Evolutionary conservation across 352 stramenopile species (phyloP).

Genomic region (Phytophthora quininea): DNA sequence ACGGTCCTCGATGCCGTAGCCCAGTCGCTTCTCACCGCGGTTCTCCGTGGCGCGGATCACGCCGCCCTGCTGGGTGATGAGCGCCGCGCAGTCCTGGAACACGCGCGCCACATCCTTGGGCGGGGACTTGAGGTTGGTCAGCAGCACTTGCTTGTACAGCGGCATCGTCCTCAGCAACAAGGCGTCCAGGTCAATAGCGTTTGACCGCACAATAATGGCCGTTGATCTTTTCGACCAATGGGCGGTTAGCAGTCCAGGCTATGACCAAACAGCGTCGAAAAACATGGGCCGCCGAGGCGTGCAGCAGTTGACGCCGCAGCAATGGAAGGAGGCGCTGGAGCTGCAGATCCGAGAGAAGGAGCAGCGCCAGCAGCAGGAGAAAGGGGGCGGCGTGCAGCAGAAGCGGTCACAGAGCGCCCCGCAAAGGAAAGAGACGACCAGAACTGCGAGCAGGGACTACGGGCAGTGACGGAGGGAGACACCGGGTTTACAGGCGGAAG

Average conservation of each 20-base stretch:
- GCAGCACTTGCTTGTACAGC: slow-evolving; percentile 90
- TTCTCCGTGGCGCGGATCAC: slow-evolving; percentile 83
- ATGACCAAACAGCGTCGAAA: slow-evolving; percentile 4
- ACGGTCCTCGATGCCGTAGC: slow-evolving; percentile 85
- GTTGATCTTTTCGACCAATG: slow-evolving; percentile 36
- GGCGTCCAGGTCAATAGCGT: background rate
- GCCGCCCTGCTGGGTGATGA: slow-evolving; percentile 72
- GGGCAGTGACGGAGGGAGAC: background rate
- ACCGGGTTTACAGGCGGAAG: slow-evolving; percentile 4
- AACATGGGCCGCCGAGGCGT: slow-evolving; percentile 37
- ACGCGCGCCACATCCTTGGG: slow-evolving; percentile 82
- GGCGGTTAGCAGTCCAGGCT: background rate
- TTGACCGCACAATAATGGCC: slow-evolving; percentile 2
- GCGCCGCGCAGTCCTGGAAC: slow-evolving; percentile 80
- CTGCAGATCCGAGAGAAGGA: slow-evolving; percentile 58
- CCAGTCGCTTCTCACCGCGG: slow-evolving; percentile 81
- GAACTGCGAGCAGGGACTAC: slow-evolving; percentile 10
- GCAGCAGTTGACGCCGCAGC: slow-evolving; percentile 41
- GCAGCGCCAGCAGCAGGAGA: slow-evolving; percentile 12
- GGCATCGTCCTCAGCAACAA: slow-evolving; percentile 47
- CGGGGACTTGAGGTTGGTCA: slow-evolving; percentile 89
- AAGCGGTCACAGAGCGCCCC: slow-evolving; percentile 34
- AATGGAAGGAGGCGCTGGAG: slow-evolving; percentile 55
- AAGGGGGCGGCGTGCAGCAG: background rate
- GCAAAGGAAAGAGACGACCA: background rate